Conservation (phyloP, 1,284 basidiomycete genomes). For the Irpex sp. region DNA sequence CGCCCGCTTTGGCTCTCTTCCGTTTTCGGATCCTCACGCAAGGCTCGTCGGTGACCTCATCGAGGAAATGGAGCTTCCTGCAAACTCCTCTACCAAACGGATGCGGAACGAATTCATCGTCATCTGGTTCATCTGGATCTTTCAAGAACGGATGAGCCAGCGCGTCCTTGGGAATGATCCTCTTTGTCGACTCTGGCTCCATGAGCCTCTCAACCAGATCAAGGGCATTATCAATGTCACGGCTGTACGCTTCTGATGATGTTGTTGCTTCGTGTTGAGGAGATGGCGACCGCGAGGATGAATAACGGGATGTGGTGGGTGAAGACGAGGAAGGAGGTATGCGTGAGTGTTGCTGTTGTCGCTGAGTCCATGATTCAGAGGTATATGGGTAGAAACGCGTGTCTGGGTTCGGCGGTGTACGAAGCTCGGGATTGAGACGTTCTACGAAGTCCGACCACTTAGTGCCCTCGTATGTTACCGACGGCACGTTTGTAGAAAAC, state of each 20-base stretch:
- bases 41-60: slow-evolving; percentile 52
- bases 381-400: slow-evolving; percentile 51
- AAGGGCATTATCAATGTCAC: slow-evolving; percentile 64
- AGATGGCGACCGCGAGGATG: slow-evolving; percentile 18
- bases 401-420: slow-evolving; percentile 51
- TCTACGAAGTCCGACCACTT: slow-evolving; percentile 74
- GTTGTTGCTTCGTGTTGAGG: slow-evolving; percentile 10
- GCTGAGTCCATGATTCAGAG: slow-evolving; percentile 3
- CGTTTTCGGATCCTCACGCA: slow-evolving; percentile 37
- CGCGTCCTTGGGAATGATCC: slow-evolving; percentile 74
- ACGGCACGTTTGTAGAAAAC: slow-evolving; percentile 83
- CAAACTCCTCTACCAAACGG: slow-evolving; percentile 64
- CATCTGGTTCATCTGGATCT: slow-evolving; percentile 36
- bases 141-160: slow-evolving; percentile 77
- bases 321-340: slow-evolving; percentile 34
- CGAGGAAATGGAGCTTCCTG: slow-evolving; percentile 51
- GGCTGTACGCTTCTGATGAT: slow-evolving; percentile 37
- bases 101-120: slow-evolving; percentile 68
- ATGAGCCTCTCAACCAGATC: slow-evolving; percentile 73
- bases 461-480: slow-evolving; percentile 61
- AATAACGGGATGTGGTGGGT: slow-evolving; percentile 20
- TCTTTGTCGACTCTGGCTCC: slow-evolving; percentile 69
- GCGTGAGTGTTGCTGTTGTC: slow-evolving; percentile 10
- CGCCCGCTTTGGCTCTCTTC: background rate
- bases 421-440: slow-evolving; percentile 73